Percentiles rank a stretch among this genome's conserved stretches.
Evolutionary conservation across 2,329 filamentous ascomycete species (phyloP).

Genomic region (Aureobasidium sp.): DNA sequence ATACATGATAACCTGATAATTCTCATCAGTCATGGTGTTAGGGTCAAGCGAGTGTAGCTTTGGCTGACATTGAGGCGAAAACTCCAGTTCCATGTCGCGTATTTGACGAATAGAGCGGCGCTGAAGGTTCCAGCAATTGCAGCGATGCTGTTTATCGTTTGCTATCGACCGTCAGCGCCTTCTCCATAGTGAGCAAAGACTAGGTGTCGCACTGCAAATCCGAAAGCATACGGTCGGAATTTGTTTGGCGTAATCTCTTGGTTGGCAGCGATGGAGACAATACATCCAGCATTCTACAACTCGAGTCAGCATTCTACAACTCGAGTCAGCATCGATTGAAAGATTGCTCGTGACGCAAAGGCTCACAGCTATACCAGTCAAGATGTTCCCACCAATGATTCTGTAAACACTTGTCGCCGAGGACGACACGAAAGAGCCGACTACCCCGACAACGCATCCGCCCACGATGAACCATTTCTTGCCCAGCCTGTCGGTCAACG

Average conservation of each 20-base stretch:
- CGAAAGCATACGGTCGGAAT: not conserved
- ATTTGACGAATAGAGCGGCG: not conserved
- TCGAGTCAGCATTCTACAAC: too few relatives aligned
- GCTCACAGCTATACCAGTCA: not conserved
- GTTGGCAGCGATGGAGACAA: not conserved
- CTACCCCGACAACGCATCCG: not conserved
- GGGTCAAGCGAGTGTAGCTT: too few relatives aligned
- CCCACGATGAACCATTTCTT: not conserved
- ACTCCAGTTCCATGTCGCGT: not conserved
- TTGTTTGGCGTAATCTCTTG: not conserved
- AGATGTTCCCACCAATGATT: not conserved
- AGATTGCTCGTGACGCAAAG: not conserved
- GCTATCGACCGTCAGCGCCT: not conserved
- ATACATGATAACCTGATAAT: not conserved
- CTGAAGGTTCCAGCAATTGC: not conserved
- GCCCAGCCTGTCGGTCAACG: not conserved
- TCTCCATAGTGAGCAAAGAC: not conserved
- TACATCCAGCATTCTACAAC: not conserved
- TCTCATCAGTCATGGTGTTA: too few relatives aligned
- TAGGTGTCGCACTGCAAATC: not conserved
- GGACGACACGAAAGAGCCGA: not conserved
- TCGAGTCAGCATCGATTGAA: not conserved
- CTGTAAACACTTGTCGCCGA: not conserved
- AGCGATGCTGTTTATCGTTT: not conserved
- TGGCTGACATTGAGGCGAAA: not conserved